phyloP scores from a whole-genome alignment of 768 basidiomycete species.

The Mycena rosella region DNA sequence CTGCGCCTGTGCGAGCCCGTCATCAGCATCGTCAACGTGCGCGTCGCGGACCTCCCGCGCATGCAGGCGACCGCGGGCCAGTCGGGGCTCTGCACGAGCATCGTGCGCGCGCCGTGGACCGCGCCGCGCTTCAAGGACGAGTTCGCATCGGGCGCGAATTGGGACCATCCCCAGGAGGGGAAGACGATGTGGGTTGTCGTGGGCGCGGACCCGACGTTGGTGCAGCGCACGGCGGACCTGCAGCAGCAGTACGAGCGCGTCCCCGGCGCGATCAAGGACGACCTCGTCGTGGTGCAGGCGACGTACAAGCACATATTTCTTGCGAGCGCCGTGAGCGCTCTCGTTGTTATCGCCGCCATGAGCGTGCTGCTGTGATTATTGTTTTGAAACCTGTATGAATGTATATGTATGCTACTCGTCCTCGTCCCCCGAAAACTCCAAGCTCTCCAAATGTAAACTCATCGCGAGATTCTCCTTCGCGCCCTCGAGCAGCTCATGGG shows the following conservation, averaged over 20 bases:
- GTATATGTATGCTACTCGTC: slow-evolving; percentile 10
- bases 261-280: slow-evolving; percentile 31
- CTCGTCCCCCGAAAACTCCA: slow-evolving; percentile 37
- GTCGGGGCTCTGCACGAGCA: slow-evolving; percentile 34
- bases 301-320: slow-evolving; percentile 32
- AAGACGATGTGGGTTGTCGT: slow-evolving; percentile 35
- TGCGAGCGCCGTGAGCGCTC: slow-evolving; percentile 30
- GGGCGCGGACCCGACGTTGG: slow-evolving; percentile 27
- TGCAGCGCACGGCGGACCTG: slow-evolving; percentile 36
- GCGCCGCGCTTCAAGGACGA: slow-evolving; percentile 35
- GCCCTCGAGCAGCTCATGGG: slow-evolving; percentile 62
- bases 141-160: slow-evolving; percentile 17
- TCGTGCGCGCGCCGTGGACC: slow-evolving; percentile 35
- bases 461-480: slow-evolving; percentile 64
- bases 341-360: slow-evolving; percentile 23
- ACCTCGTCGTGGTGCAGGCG: slow-evolving; percentile 30
- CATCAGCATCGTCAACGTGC: slow-evolving; percentile 34
- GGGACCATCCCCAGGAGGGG: slow-evolving; percentile 11
- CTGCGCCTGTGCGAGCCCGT: slow-evolving; percentile 35
- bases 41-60: slow-evolving; percentile 33
- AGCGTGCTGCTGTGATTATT: slow-evolving; percentile 21
- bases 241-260: slow-evolving; percentile 30
- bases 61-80: slow-evolving; percentile 39
- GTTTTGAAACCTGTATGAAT: not conserved
- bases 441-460: slow-evolving; percentile 60